Base-by-base conservation (phyloP, 768 basidiomycete genomes). In the Pisolithus albus region DNA sequence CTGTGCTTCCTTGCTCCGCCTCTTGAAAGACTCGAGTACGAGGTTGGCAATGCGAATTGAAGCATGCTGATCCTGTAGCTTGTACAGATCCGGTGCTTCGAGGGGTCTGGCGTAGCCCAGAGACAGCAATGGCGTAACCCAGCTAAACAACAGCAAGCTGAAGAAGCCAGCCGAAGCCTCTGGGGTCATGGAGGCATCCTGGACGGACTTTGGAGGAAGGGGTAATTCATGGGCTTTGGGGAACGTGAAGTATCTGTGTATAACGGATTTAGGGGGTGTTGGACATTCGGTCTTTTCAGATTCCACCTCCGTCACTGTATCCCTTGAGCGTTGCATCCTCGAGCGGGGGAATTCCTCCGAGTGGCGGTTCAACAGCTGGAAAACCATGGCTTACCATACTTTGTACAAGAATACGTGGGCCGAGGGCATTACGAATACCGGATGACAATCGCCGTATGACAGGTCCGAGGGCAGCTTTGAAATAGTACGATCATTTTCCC, bases 91-190 rank as follows among this genome's bases (percentile, higher is more conserved):
- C 0, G 84, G 68, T 0, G 83, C 82, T 60, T 92, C 86, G 2
- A 95, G 75, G 1, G 92, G 88, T 7, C 92, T 79, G 7, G 81
- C 76, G 61, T 91, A 92, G 7, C 92, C 92, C 10, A 92, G 71
- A 9, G 71, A 65, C 55, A 94, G 75, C 21, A 93, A 67, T 3
- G 81, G 78, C 3, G 81, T 82, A 18, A 93, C 75, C 91, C 92
- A 93, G 41, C 67, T 66, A 56, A 92, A 94, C 30, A 81, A 83
- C 3, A 91, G 56, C 5, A 78, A 61, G 56, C 72, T 77, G 54
- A 81, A 75, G 64, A 80, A 76, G 37, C 75, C 72, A 0, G 89
- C 88, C 1, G 74, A 75, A 3, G 70, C 75, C 58, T 92, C 88
- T 0, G 89, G 90, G 3, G 82, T 81, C 9, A 80, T 56, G 2